phyloP scores from a whole-genome alignment of 495 filamentous ascomycete genomes.

The Melanomma pulvis-pyrius region DNA sequence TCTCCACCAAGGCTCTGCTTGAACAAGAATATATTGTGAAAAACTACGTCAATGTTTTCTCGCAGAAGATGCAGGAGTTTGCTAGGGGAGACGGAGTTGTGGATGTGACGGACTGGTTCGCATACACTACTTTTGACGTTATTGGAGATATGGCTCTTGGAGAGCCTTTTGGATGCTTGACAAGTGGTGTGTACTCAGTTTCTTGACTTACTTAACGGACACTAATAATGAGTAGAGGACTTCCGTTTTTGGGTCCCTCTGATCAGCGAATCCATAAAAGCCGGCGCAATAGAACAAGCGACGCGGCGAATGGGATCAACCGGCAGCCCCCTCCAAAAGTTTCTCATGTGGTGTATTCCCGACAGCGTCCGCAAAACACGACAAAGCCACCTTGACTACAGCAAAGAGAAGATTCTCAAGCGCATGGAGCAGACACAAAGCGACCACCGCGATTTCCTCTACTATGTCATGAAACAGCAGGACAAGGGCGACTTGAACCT shows the following conservation, averaged over 20 bases:
- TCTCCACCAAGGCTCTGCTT: slow-evolving; percentile 18
- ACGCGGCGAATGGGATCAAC: slow-evolving; percentile 38
- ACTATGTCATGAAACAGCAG: slow-evolving; percentile 31
- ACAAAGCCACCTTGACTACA: slow-evolving; percentile 23
- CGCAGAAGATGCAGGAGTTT: slow-evolving; percentile 19
- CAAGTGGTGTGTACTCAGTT: background rate
- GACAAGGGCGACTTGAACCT: slow-evolving; percentile 25
- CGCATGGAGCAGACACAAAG: slow-evolving; percentile 23
- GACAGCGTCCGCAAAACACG: slow-evolving; percentile 5
- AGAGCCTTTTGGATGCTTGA: slow-evolving; percentile 25
- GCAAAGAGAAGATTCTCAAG: slow-evolving; percentile 29
- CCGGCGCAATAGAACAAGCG: slow-evolving; percentile 27
- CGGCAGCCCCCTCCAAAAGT: slow-evolving; percentile 32
- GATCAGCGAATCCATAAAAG: slow-evolving; percentile 30
- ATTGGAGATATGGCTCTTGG: slow-evolving; percentile 29
- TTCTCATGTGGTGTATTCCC: slow-evolving; percentile 33
- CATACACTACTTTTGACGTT: slow-evolving; percentile 31
- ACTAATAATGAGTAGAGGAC: slow-evolving; percentile 14
- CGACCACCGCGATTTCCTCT: slow-evolving; percentile 29
- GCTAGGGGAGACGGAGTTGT: slow-evolving; percentile 15
- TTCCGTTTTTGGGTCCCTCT: slow-evolving; percentile 28
- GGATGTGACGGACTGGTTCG: slow-evolving; percentile 27
- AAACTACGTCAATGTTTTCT: slow-evolving; percentile 27
- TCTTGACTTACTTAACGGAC: background rate
- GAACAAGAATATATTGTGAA: slow-evolving; percentile 27